A percentile compares a stretch with the other conserved stretches of the same genome.
phyloP scores from a whole-genome alignment of 2,329 filamentous ascomycete genomes.

The Venturia nashicola region DNA sequence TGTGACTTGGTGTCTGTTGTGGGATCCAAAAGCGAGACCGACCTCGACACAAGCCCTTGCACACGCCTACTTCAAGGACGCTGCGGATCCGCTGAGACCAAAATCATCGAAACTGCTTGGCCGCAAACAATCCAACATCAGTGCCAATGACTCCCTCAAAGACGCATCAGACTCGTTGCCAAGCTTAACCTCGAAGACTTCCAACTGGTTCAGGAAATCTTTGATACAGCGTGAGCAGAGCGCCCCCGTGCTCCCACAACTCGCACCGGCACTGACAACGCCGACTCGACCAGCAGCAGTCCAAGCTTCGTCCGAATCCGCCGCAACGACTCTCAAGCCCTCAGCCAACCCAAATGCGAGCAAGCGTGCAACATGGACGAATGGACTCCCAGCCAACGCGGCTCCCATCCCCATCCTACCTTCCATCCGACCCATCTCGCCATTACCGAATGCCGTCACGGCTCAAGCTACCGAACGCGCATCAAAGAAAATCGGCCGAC shows the following conservation, averaged over 20 bases:
- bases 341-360: conserved; percentile 47
- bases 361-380: conserved; percentile 91
- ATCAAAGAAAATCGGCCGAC: conserved; percentile 85
- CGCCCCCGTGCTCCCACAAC: conserved; percentile 45
- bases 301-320: conserved; percentile 15
- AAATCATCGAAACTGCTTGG: conserved; percentile 85
- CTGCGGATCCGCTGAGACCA: conserved; percentile 81
- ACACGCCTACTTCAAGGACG: conserved; percentile 90
- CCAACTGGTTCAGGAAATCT: conserved; percentile 87
- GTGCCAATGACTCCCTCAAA: conserved; percentile 48
- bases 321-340: conserved; percentile 16
- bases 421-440: conserved; percentile 87
- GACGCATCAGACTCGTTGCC: conserved; percentile 48
- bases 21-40: conserved; percentile 86
- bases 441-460: conserved; percentile 85
- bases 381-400: conserved; percentile 58
- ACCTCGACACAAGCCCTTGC: conserved; percentile 89
- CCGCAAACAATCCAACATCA: conserved; percentile 79
- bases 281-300: conserved; percentile 33
- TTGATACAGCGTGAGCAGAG: conserved; percentile 70
- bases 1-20: conserved; percentile 98
- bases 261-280: conserved; percentile 20
- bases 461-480: conserved; percentile 56
- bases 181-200: conserved; percentile 65
- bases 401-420: conserved; percentile 94